These are phyloP conservation scores for Kodamaea hsintzibuensis DNA, from an alignment of 805 yeast species.

Conservation along the genomic window DNA sequence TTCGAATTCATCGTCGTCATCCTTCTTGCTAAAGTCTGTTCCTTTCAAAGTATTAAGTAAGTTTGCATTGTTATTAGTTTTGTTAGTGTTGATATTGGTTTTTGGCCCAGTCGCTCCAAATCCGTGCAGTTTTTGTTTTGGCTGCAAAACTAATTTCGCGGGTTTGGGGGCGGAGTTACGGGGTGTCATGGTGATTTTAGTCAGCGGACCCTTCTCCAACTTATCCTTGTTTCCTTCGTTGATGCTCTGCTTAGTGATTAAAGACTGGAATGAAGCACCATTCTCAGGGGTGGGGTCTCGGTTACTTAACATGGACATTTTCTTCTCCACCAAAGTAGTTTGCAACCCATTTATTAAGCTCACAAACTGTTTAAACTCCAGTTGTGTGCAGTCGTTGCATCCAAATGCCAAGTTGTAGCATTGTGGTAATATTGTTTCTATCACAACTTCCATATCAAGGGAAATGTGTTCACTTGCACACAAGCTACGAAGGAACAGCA, in stretches of 20 bases:
- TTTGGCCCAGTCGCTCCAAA: slow-evolving; percentile 27
- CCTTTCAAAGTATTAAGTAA: slow-evolving; percentile 28
- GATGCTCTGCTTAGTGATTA: slow-evolving; percentile 31
- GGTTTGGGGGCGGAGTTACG: slow-evolving; percentile 7
- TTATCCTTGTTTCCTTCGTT: slow-evolving; percentile 24
- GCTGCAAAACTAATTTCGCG: slow-evolving; percentile 5
- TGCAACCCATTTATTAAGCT: slow-evolving; percentile 21
- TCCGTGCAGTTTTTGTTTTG: slow-evolving; percentile 13
- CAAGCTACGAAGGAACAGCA: slow-evolving; percentile 53
- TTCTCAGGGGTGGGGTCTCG: neutral
- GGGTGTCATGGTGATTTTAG: slow-evolving; percentile 14
- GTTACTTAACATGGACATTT: slow-evolving; percentile 11
- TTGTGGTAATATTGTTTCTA: slow-evolving; percentile 32
- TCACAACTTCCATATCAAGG: slow-evolving; percentile 30
- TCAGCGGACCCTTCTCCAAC: slow-evolving; percentile 23
- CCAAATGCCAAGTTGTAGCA: slow-evolving; percentile 34
- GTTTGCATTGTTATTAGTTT: slow-evolving; percentile 5
- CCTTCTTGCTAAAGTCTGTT: slow-evolving; percentile 17
- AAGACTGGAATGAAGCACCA: slow-evolving; percentile 22
- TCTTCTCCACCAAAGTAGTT: slow-evolving; percentile 12
- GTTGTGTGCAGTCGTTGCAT: slow-evolving; percentile 37
- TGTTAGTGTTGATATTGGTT: slow-evolving; percentile 13
- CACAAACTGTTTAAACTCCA: slow-evolving; percentile 35
- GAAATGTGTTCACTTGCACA: slow-evolving; percentile 42
- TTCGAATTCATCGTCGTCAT: slow-evolving; percentile 28